These are phyloP conservation scores for Mrakia hoshinonis DNA, from an alignment of 768 basidiomycete species.

Conservation along the genomic window DNA sequence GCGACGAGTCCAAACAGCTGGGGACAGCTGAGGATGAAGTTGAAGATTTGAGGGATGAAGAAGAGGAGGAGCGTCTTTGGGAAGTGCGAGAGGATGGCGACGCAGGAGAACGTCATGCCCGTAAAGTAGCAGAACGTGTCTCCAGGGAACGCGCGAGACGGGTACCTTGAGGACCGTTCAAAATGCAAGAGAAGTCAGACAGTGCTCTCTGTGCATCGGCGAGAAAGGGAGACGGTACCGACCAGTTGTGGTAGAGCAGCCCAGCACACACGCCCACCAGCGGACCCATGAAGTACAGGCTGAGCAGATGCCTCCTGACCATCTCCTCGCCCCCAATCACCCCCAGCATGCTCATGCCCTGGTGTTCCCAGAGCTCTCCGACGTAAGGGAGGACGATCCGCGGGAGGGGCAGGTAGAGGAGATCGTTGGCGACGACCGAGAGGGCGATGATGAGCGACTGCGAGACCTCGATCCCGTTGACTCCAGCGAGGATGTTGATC, in stretches of 20 bases:
- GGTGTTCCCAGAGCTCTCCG: constrained; percentile 39
- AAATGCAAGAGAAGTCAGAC: not conserved
- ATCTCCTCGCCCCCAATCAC: constrained; percentile 64
- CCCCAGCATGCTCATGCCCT: constrained; percentile 52
- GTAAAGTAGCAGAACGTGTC: constrained; percentile 96
- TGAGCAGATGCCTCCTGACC: constrained; percentile 88
- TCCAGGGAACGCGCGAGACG: constrained; percentile 86
- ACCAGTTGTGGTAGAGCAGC: constrained; percentile 96
- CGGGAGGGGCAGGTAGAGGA: constrained; percentile 81
- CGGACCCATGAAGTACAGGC: constrained; percentile 93
- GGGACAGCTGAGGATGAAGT: constrained; percentile 87
- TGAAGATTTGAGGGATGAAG: constrained; percentile 97
- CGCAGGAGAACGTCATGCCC: constrained; percentile 97
- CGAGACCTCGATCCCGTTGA: constrained; percentile 90
- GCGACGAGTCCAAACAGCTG: constrained; percentile 89
- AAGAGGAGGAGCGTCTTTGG: constrained; percentile 92
- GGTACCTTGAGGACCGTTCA: constrained; percentile 60
- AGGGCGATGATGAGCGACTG: constrained; percentile 87
- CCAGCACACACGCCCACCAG: constrained; percentile 81
- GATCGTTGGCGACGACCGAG: constrained; percentile 83
- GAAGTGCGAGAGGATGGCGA: constrained; percentile 94
- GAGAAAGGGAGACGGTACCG: constrained; percentile 35
- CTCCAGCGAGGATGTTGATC: constrained; percentile 96
- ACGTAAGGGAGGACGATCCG: constrained; percentile 55
- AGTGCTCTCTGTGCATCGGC: constrained; percentile 7